Percentiles rank a stretch among this genome's conserved stretches.
phyloP scores from a whole-genome alignment of 345 rosid species.

The Rhodamnia rubescens region DNA sequence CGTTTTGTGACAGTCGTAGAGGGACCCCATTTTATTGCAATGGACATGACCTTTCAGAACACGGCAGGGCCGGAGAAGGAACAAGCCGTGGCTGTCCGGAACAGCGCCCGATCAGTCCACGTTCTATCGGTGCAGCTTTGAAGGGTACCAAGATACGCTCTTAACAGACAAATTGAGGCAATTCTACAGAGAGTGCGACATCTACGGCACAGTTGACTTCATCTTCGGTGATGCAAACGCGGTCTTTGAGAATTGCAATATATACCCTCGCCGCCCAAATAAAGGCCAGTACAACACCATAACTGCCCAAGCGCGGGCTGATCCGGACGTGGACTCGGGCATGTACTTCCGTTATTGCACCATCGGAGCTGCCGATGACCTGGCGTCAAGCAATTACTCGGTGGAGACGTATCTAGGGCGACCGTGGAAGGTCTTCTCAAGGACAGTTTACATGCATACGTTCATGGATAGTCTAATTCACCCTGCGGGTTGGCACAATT shows the following conservation, averaged over 20 bases:
- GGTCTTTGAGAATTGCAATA: conserved; percentile 58
- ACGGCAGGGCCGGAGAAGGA: not conserved
- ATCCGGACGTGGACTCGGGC: conserved; percentile 59
- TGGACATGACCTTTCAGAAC: not conserved
- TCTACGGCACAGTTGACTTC: conserved; percentile 85
- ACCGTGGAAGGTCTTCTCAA: conserved; percentile 81
- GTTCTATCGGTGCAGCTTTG: not conserved
- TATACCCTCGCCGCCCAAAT: conserved; percentile 50
- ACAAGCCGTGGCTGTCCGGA: not conserved
- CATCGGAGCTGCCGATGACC: not conserved
- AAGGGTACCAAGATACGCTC: conserved; percentile 40
- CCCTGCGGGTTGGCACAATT: conserved; percentile 69
- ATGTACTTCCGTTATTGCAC: conserved; percentile 4
- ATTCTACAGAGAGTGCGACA: conserved; percentile 67
- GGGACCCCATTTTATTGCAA: conserved; percentile 31
- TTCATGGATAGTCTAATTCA: conserved; percentile 35
- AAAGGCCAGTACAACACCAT: conserved; percentile 61
- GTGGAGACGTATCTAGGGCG: conserved; percentile 44
- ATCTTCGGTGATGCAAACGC: conserved; percentile 82
- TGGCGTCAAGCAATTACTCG: conserved; percentile 4
- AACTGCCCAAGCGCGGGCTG: conserved; percentile 68
- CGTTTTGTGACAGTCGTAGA: conserved; percentile 58
- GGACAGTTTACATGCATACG: conserved; percentile 51
- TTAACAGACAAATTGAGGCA: conserved; percentile 62
- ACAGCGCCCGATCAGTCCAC: not conserved